phyloP scores from a whole-genome alignment of 306 rosid genomes.

The Coriaria nepalensis region DNA sequence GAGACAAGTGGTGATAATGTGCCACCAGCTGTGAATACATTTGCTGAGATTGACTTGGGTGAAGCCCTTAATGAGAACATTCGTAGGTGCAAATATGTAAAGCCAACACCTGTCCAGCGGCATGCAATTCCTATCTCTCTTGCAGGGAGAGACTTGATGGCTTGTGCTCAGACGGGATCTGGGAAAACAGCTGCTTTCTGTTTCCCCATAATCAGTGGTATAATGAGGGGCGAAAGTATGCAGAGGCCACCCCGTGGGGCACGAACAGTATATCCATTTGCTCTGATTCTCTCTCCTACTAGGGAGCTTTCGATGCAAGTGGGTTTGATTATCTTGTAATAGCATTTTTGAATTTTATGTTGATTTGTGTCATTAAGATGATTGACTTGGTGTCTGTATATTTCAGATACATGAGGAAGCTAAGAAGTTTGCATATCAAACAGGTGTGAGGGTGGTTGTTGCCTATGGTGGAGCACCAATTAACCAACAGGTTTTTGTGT shows the following conservation, averaged over 20 bases:
- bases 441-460: conserved; percentile 88
- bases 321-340: conserved; percentile 17
- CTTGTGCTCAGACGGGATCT: conserved; percentile 90
- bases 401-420: conserved; percentile 79
- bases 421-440: conserved; percentile 55
- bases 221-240: conserved; percentile 51
- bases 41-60: conserved; percentile 82
- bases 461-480: conserved; percentile 91
- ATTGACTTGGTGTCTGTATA: conserved; percentile 5
- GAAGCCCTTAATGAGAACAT: conserved; percentile 65
- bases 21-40: conserved; percentile 64
- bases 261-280: conserved; percentile 68
- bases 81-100: conserved; percentile 68
- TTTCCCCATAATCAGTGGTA: conserved; percentile 80
- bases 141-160: conserved; percentile 73
- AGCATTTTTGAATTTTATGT: not conserved
- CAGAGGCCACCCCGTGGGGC: conserved; percentile 65
- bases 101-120: conserved; percentile 85
- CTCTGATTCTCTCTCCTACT: conserved; percentile 89
- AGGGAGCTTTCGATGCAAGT: conserved; percentile 86
- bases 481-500: conserved; percentile 54
- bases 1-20: conserved; percentile 75
- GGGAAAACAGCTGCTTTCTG: conserved; percentile 93
- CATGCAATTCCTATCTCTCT: conserved; percentile 80
- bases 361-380: not conserved